phyloP scores from a whole-genome alignment of 345 rosid species.

The Melaleuca quinquenervia region DNA sequence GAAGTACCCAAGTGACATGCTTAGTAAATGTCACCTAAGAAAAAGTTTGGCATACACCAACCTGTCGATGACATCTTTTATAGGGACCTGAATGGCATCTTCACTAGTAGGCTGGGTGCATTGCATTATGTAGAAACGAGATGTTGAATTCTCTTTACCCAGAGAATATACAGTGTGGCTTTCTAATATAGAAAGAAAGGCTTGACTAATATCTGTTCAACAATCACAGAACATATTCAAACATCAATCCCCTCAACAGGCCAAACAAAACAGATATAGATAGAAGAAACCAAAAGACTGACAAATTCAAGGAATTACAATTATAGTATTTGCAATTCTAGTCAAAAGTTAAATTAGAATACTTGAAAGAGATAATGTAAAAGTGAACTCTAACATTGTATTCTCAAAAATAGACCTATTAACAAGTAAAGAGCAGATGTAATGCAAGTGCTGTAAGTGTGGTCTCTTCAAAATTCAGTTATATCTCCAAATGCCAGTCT shows the following conservation, averaged over 20 bases:
- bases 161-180: slow-evolving; percentile 38
- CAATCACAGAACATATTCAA: neutral
- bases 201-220: slow-evolving; percentile 30
- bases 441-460: neutral
- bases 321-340: neutral
- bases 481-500: neutral
- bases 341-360: neutral
- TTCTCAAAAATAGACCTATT: neutral
- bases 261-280: neutral
- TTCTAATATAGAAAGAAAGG: slow-evolving; percentile 30
- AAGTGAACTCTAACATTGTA: neutral
- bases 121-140: slow-evolving; percentile 44
- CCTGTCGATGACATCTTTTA: slow-evolving; percentile 34
- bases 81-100: slow-evolving; percentile 12
- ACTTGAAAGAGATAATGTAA: neutral
- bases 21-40: neutral
- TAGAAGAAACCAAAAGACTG: neutral
- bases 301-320: neutral
- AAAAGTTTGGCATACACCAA: slow-evolving; percentile 8
- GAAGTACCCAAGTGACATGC: neutral
- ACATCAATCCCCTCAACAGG: neutral
- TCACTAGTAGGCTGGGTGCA: slow-evolving; percentile 12
- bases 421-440: neutral
- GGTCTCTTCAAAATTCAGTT: neutral
- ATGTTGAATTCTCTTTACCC: slow-evolving; percentile 34